Evolutionary conservation across 257 asterid genomes (phyloP), one percentile per base, ranked within the genome.

Genomic region (Mentha longifolia): DNA sequence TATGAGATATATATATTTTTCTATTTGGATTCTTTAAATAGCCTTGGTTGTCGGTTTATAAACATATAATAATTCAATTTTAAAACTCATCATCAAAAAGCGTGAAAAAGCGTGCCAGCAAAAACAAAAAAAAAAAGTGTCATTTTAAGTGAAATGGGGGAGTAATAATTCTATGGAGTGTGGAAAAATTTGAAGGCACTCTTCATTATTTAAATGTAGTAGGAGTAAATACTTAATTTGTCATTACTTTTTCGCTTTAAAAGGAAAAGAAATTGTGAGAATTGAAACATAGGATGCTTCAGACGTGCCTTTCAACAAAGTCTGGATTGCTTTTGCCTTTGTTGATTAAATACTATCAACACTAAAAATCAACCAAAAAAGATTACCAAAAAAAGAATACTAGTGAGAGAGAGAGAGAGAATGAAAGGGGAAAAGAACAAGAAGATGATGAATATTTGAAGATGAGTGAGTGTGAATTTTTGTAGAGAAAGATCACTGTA

Each of bases 251-350:
- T 1, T 28, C 31, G 31, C 31, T 35, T 6, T 5, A 35, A 35
- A 3, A 35, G 39, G 47, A 9, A 65, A 67, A 74, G n/a, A 55
- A 57, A 58, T 13, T 56, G 50, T 46, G 57, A 52, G 16, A 42
- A 72, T 60, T 22, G 20, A 47, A 80, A 80, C 83, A 83, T 83
- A 70, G 87, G 87, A 83, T 83, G 72, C 87, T 74, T 75, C 74
- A 69, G 59, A 73, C 81, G 68, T 73, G 59, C 74, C 78, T 78
- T 77, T 83, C 83, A 72, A 75, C 76, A 72, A 70, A 54, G 82
- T 55, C 74, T 68, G 65, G 55, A 30, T 75, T 65, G 67, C 76
- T 75, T 80, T 83, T 55, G 68, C 74, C 71, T 77, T 73, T 67
- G 77, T 75, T 72, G 79, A 83, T 77, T 74, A 58, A 33, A 59